A percentile compares a stretch with the other conserved stretches of the same genome.
Evolutionary conservation across 1,284 basidiomycete genomes (phyloP).

Genomic region (Cutaneotrichosporon sp.): DNA sequence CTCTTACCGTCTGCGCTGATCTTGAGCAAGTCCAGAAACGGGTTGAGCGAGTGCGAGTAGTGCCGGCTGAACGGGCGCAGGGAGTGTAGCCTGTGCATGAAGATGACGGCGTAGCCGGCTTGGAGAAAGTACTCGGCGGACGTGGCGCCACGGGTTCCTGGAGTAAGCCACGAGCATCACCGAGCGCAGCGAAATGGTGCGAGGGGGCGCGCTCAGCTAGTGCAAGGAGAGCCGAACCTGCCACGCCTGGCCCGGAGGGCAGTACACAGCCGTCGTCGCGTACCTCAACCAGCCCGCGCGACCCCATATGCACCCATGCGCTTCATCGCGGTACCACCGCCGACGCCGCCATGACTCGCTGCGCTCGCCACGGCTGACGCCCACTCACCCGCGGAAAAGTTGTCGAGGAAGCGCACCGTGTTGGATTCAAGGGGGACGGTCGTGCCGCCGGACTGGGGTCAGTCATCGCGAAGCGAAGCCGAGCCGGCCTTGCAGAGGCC

Average conservation of each 20-base stretch:
- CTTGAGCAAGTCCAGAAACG: conserved; percentile 92
- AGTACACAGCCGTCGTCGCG: too few species aligned
- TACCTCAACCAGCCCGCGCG: too few species aligned
- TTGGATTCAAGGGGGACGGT: conserved; percentile 93
- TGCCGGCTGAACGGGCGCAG: conserved; percentile 94
- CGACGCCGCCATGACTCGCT: too few species aligned
- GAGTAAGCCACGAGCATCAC: background rate
- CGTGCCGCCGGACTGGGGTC: conserved; percentile 78
- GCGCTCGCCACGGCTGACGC: too few species aligned
- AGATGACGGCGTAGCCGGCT: conserved; percentile 93
- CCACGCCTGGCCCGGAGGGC: too few species aligned
- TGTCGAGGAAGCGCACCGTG: conserved; percentile 97
- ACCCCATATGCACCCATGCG: too few species aligned
- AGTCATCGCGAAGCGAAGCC: background rate
- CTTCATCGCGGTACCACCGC: too few species aligned
- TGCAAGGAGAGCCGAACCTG: too few species aligned
- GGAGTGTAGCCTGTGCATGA: conserved; percentile 95
- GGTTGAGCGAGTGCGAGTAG: conserved; percentile 96
- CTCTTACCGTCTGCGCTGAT: conserved; percentile 44
- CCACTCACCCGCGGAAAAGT: conserved; percentile 86
- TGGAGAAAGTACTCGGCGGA: conserved; percentile 95
- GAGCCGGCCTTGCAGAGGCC: too few species aligned
- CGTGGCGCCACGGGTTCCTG: conserved; percentile 90
- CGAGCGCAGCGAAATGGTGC: background rate
- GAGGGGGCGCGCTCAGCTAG: too few species aligned